Evolutionary conservation across 208 protist genomes (phyloP).

Genomic region (Acanthamoeba healyi): DNA sequence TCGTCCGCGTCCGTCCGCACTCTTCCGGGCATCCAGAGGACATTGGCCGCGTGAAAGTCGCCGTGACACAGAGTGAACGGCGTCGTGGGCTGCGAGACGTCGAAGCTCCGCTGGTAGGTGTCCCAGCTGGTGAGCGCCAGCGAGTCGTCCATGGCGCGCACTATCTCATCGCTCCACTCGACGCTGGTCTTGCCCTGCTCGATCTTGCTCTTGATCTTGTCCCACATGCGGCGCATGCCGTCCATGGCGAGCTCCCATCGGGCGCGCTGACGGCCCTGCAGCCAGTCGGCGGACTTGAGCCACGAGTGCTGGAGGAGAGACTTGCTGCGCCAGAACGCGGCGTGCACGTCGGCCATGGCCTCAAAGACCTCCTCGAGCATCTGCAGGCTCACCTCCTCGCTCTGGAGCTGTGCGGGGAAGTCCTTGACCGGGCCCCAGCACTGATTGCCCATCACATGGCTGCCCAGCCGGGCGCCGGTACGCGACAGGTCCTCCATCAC

Average conservation of each 20-base stretch:
- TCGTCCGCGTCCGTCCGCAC: background rate
- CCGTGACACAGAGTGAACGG: constrained; percentile 76
- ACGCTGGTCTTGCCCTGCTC: background rate
- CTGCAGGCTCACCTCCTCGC: constrained; percentile 24
- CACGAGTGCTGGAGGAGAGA: constrained; percentile 21
- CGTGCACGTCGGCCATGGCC: constrained; percentile 61
- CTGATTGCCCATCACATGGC: constrained; percentile 56
- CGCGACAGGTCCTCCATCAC: constrained; percentile 61
- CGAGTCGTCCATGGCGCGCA: constrained; percentile 29
- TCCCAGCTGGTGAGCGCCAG: constrained; percentile 60
- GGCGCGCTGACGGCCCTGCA: constrained; percentile 5
- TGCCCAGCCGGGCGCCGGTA: constrained; percentile 3
- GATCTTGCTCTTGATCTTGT: background rate
- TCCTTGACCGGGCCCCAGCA: constrained; percentile 58
- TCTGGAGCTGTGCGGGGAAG: constrained; percentile 50
- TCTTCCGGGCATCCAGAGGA: constrained; percentile 14
- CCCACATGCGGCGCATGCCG: constrained; percentile 35
- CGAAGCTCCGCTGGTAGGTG: background rate
- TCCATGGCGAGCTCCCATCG: constrained; percentile 56
- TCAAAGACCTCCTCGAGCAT: constrained; percentile 55
- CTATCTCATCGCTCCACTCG: constrained; percentile 12
- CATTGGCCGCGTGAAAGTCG: constrained; percentile 79
- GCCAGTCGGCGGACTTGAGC: constrained; percentile 53
- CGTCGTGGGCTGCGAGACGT: background rate
- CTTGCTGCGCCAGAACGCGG: constrained; percentile 58